These are phyloP conservation scores for Lasiodiplodia theobromae DNA, from an alignment of 2,329 filamentous ascomycete species.

Conservation along the genomic window DNA sequence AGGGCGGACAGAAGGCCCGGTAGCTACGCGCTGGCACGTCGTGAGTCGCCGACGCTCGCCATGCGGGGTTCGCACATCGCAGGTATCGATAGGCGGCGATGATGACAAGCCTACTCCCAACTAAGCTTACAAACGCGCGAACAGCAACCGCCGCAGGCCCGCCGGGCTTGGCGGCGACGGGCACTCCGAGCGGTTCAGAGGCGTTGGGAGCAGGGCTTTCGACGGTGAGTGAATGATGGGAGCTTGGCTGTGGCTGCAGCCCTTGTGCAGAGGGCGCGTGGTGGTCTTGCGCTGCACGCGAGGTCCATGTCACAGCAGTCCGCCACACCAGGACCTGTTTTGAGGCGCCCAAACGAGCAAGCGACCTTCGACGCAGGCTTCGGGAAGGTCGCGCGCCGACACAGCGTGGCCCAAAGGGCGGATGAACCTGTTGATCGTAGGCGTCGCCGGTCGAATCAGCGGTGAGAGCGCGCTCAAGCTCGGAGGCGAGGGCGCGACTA, in stretches of 20 bases:
- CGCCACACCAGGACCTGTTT: neutral
- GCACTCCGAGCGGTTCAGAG: conserved; percentile 9
- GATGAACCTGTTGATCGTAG: conserved; percentile 24
- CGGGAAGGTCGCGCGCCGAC: conserved; percentile 11
- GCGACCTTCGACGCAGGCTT: neutral
- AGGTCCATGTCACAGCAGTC: conserved; percentile 2
- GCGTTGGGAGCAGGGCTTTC: conserved; percentile 5
- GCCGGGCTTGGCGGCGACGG: conserved; percentile 17
- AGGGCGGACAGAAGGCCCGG: neutral
- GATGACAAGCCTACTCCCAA: neutral
- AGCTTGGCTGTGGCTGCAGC: conserved; percentile 16
- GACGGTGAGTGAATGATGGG: conserved; percentile 13
- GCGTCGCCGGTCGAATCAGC: conserved; percentile 23
- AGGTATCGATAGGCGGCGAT: conserved; percentile 14
- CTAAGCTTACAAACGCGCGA: neutral
- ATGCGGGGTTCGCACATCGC: neutral
- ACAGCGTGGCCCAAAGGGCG: conserved; percentile 2
- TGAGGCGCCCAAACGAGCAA: neutral
- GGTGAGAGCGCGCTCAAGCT: conserved; percentile 14
- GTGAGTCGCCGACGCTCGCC: neutral
- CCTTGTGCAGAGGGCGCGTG: conserved; percentile 18
- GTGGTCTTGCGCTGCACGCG: conserved; percentile 25
- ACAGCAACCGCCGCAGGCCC: neutral
- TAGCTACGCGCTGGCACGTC: neutral
- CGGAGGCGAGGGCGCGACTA: conserved; percentile 5